Conservation (phyloP, 148 eudicot genomes). For the Fagopyrum tataricum region DNA sequence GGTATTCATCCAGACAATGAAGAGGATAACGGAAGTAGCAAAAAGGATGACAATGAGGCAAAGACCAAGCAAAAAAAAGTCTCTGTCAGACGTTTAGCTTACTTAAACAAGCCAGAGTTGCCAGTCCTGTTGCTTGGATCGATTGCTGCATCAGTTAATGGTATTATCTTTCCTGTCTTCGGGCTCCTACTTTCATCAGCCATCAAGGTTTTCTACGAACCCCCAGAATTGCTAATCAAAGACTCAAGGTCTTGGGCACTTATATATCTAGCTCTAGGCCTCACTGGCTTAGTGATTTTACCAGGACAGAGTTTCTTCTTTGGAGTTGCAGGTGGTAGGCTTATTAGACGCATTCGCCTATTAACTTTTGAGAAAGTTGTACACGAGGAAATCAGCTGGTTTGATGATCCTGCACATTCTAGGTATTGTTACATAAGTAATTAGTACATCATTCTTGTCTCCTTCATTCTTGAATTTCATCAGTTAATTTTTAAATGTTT, state of each 20-base stretch:
- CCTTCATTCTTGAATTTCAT: no score
- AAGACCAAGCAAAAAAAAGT: conserved; percentile 22
- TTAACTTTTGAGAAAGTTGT: conserved; percentile 64
- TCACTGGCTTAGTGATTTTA: conserved; percentile 26
- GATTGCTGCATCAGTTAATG: conserved; percentile 51
- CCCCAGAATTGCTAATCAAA: conserved; percentile 30
- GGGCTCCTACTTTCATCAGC: conserved; percentile 57
- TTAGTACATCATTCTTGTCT: not conserved
- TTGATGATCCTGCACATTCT: conserved; percentile 74
- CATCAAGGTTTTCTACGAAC: conserved; percentile 56
- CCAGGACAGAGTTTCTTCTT: conserved; percentile 69
- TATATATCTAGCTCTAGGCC: conserved; percentile 34
- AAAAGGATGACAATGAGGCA: conserved; percentile 14
- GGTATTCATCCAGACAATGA: conserved; percentile 28
- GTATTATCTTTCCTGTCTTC: conserved; percentile 58
- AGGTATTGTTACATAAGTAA: conserved; percentile 30
- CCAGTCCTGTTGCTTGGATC: conserved; percentile 53
- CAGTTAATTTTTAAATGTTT: not conserved
- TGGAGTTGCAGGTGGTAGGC: conserved; percentile 74
- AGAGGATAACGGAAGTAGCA: conserved; percentile 13
- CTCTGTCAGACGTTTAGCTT: conserved; percentile 41
- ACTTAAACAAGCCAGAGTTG: conserved; percentile 63
- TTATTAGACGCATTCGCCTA: conserved; percentile 58
- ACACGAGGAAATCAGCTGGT: conserved; percentile 83
- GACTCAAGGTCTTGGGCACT: conserved; percentile 60